Base-by-base conservation (phyloP, 2,329 filamentous ascomycete genomes). In the Cercospora sp. region DNA sequence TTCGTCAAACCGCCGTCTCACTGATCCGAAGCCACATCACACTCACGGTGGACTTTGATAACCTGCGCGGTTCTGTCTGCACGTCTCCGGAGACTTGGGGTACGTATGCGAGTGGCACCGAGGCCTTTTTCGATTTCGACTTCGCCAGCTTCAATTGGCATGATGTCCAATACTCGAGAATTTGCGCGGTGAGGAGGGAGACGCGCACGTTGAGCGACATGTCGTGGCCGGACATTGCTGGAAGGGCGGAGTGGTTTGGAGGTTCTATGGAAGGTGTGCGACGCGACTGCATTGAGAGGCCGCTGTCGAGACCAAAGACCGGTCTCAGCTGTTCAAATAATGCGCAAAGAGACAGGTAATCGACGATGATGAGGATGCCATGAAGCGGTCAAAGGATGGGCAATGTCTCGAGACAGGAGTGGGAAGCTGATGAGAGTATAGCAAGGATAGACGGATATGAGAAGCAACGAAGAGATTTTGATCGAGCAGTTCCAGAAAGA, bases 191-290 rank as follows among this genome's bases (percentile, higher is more conserved):
- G 53, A 68, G 67, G 36, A 68, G 67, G 13, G 67, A 68, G 6
- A 68, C 64, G 53, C 67, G 67, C 28, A 68, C 53, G 23, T 68
- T 68, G 59, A 68, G n/a, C 31, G 67, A 66, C 67, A 60, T 66
- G 40, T 68, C 67, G 67, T 68, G 67, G 42, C 67, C 63, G 26
- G 67, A 64, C 67, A 68, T 68, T 36, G 45, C 31, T 40, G 51
- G 31, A 23, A 23, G 31, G 18, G 33, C 26, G 20, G 20, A 9
- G 12, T 18, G 28, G 23, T 20, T 26, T 26, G 42, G n/a, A 3
- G 23, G n/a, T 16, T 64, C 8, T 36, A n/a, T 10, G 16, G 10
- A 9, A 36, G 55, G 8, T 36, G 28, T 23, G 55, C 30, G n/a
- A 3, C 30, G 31, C 48, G 55, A 33, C 28, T 31, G 31, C 55